Percentiles rank a stretch among this genome's conserved stretches.
phyloP scores from a whole-genome alignment of 78 protist species.

The Emiliania huxleyi region DNA sequence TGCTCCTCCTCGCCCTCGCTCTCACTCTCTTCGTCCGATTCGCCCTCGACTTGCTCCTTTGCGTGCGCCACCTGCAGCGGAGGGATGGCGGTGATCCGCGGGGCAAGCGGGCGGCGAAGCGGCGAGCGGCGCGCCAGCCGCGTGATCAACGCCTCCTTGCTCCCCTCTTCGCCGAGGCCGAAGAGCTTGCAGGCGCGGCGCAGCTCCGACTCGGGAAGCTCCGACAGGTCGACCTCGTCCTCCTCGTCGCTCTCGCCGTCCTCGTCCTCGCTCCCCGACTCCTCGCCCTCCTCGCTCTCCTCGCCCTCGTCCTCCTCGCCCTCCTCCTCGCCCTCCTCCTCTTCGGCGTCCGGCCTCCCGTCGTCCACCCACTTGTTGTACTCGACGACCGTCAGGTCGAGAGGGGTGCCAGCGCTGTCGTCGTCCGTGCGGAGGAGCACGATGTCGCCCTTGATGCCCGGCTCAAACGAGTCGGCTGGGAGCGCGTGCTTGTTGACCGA shows the following conservation, averaged over 20 bases:
- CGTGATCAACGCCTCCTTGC: not conserved
- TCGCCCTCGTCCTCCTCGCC: not conserved
- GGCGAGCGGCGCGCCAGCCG: no score
- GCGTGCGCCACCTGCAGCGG: not conserved
- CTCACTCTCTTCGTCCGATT: no score
- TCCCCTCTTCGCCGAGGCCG: not conserved
- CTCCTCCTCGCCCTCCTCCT: not conserved
- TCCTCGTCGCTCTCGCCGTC: not conserved
- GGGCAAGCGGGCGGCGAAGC: no score
- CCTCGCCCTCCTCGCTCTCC: not conserved
- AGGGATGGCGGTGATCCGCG: no score
- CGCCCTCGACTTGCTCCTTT: not conserved
- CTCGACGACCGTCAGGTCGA: not conserved
- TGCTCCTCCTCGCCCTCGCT: not conserved
- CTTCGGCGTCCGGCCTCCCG: not conserved
- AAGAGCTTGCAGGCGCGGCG: not conserved
- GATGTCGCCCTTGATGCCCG: not conserved
- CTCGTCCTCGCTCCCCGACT: not conserved
- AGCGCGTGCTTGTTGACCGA: not conserved
- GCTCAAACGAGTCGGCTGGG: not conserved
- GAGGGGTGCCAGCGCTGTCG: not conserved
- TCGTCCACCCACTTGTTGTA: not conserved
- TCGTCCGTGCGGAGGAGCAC: not conserved
- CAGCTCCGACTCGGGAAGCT: not conserved
- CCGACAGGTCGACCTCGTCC: not conserved